phyloP scores from a whole-genome alignment of 306 rosid species.

The Chamaecrista fasciculata region DNA sequence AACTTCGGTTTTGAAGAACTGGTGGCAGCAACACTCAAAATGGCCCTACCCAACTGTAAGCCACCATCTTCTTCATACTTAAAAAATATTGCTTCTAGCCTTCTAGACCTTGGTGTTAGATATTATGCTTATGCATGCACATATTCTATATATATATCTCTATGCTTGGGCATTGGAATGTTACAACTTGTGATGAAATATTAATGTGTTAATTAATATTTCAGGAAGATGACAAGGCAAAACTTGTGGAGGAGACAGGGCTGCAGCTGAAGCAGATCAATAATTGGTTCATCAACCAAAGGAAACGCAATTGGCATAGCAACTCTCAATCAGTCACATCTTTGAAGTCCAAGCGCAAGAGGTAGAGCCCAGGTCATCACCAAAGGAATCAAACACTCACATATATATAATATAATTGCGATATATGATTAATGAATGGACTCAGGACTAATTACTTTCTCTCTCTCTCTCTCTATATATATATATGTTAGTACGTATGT shows the following conservation, averaged over 20 bases:
- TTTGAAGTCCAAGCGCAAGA: slow-evolving; percentile 96
- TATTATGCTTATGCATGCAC: too few species aligned
- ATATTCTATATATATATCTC: too few species aligned
- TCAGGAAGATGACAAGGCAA: slow-evolving; percentile 99
- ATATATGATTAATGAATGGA: too few species aligned
- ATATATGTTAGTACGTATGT: slow-evolving; percentile 18
- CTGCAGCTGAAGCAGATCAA: slow-evolving; percentile 98
- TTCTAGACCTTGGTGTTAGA: not conserved
- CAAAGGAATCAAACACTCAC: not conserved
- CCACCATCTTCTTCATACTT: not conserved
- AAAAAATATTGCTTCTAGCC: not conserved
- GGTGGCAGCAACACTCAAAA: slow-evolving; percentile 99
- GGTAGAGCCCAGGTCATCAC: slow-evolving; percentile 48
- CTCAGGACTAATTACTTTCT: slow-evolving; percentile 41
- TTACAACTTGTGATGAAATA: not conserved
- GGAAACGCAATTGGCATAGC: slow-evolving; percentile 98
- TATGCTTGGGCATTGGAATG: too few species aligned
- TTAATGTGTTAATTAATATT: not conserved
- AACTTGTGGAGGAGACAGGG: slow-evolving; percentile 98
- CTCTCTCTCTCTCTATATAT: too few species aligned
- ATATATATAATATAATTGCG: not conserved
- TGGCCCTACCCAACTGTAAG: slow-evolving; percentile 99
- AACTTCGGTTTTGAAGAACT: slow-evolving; percentile 82
- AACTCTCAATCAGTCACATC: slow-evolving; percentile 90
- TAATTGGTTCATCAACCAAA: slow-evolving; percentile 98